phyloP scores from a whole-genome alignment of 2,329 filamentous ascomycete species.

The Mariannaea elegans region DNA sequence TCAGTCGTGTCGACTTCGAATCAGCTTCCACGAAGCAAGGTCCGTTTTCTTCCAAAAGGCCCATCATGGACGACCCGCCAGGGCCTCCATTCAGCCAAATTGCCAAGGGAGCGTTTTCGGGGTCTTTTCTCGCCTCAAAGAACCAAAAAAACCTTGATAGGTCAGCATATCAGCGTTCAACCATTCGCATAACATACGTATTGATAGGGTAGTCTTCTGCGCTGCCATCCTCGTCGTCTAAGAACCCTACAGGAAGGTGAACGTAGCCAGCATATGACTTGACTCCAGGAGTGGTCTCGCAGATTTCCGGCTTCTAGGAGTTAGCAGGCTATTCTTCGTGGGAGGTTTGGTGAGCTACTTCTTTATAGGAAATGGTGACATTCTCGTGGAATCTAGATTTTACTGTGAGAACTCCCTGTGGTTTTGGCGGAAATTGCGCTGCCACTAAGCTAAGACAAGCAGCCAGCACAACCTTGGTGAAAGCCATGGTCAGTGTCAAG shows the following conservation, averaged over 20 bases:
- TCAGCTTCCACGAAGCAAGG: constrained; percentile 59
- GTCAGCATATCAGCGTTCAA: background rate
- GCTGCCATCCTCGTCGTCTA: constrained; percentile 12
- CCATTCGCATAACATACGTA: constrained; percentile 7
- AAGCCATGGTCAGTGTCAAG: background rate
- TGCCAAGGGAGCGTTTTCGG: constrained; percentile 48
- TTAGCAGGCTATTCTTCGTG: background rate
- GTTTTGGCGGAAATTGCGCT: constrained; percentile 36
- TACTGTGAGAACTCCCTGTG: constrained; percentile 23
- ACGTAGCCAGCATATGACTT: constrained; percentile 63
- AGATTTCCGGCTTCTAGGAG: constrained; percentile 59
- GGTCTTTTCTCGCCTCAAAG: constrained; percentile 40
- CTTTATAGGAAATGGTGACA: constrained; percentile 33
- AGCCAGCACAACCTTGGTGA: background rate
- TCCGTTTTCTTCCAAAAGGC: constrained; percentile 51
- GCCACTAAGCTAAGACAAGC: constrained; percentile 6
- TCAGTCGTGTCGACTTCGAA: constrained; percentile 60
- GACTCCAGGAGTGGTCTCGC: constrained; percentile 46
- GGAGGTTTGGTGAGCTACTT: background rate
- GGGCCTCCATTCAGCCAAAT: constrained; percentile 70
- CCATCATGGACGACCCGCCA: constrained; percentile 49
- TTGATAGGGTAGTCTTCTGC: constrained; percentile 28
- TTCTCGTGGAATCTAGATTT: constrained; percentile 28
- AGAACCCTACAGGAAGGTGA: constrained; percentile 39
- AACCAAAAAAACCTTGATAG: constrained; percentile 39